Base-by-base conservation (phyloP, 768 basidiomycete species). In the Pleurotus eryngii region DNA sequence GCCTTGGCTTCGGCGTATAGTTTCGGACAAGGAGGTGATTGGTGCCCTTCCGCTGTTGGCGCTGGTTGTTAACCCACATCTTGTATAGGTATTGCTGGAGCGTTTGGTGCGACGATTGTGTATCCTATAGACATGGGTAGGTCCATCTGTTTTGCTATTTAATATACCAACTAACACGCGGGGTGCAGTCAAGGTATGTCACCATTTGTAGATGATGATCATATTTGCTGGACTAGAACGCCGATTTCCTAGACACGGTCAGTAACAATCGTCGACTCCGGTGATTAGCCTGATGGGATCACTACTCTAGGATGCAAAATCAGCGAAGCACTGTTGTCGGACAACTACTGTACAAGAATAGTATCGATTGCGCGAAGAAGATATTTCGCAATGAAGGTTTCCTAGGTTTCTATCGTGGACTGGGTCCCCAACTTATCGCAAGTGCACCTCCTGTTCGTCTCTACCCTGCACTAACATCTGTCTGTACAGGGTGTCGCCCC, bases 241-340 rank as follows among this genome's bases (percentile, higher is more conserved):
- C 15, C 18, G 14, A 38, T 35, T 53, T 63, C 12, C 46, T 71
- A 86, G 84, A 89, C 86, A 49, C 79, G 87, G 87, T 87, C 68
- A 55, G 73, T 57, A 35, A 39, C 4, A 39, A 24, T 26, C 2
- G 6, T 37, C n/a, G 18, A 17, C 48, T 17, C 15, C 20, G 64
- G 17, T 5, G 9, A 5, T 30, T 11, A 57, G 46, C 26, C 38
- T 54, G 22, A 54, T 54, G 18, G 8, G 17, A 39, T 22, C 39
- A 18, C 20, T 37, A 43, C 22, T 51, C 11, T 59, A 92, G 94
- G 39, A 94, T 99, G 81, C 97, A 99, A 77, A 99, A 99, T 69
- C 97, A 99, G 70, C 86, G 97, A 12, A 93, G 88, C 61, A 94
- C 90, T 5, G 92, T 99, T 18, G 97, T 99, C 27, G 97, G 97